Base-by-base conservation (phyloP, 176 grass and related monocot genomes). In the Carex cristatella region DNA sequence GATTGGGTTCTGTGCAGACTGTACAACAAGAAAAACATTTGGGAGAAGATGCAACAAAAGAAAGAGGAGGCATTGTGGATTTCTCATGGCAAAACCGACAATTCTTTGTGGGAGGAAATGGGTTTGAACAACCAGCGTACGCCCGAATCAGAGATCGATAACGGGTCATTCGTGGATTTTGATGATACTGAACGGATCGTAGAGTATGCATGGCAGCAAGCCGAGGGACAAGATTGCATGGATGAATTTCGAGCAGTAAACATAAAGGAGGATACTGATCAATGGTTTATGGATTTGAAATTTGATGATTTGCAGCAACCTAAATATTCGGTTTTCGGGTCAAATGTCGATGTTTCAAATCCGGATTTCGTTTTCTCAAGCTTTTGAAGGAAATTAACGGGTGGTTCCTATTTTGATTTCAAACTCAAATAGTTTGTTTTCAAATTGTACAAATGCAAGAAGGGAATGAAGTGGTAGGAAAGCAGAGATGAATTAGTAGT, bases 1-100 rank as follows among this genome's bases (percentile, higher is more conserved):
- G 94, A 94, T 37, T 94, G 94, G 92, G 92, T 94, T 54, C 84
- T 94, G 4, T 97, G 94, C 65, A 87, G 92, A 9, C 74, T 97
- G 10, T 94, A 94, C 85, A 85, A 92, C 84, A 94, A 94, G 90
- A 97, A 94, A 80, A 97, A 92, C 55, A 80, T 87, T 32, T 94
- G 90, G 92, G 92, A 89, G 84, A 97, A 92, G 85, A 87, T 88
- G 88, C 87, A 84, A 73, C 63, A 60, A 78, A 53, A 78, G 57
- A 84, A 73, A 75, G 31, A 35, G 11, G 90, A 92, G 35, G 62
- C 65, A 65, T 38, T 49, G 3, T 89, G 75, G 1, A 9, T 71
- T 71, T 71, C 68, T 71, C 49, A 44, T 1, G 74, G 62, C 1
- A 63, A 73, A 55, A 73, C 81, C 8, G 69, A 85, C 44, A 19